Percentiles rank a stretch among this genome's conserved stretches.
Conservation (phyloP, 2,329 filamentous ascomycete species). For the Aspergillus udagawae region DNA sequence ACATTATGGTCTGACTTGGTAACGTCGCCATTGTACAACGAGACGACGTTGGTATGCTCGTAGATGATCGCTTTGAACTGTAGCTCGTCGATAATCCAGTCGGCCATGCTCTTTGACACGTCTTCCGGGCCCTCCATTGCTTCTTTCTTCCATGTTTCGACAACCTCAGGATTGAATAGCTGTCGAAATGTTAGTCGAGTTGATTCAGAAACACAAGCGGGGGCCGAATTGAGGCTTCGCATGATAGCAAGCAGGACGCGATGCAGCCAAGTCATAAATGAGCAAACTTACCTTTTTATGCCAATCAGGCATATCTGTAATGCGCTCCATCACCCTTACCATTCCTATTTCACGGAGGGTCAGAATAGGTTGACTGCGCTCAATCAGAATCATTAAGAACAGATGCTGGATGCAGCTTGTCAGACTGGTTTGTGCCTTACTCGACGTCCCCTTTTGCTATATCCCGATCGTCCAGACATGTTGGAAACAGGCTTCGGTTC, state of each 20-base stretch:
- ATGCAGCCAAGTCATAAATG: background rate
- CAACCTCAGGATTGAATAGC: constrained; percentile 30
- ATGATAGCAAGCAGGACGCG: background rate
- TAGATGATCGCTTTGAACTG: constrained; percentile 49
- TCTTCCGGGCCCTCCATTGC: constrained; percentile 18
- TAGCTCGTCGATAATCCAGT: constrained; percentile 46
- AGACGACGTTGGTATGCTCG: constrained; percentile 38
- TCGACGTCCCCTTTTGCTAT: constrained; percentile 26
- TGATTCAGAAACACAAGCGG: background rate
- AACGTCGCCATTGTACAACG: constrained; percentile 47
- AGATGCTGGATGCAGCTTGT: background rate
- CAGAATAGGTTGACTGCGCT: constrained; percentile 22
- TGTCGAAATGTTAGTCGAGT: constrained; percentile 4
- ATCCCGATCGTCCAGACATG: constrained; percentile 29
- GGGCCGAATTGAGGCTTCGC: background rate
- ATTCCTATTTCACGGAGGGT: constrained; percentile 38
- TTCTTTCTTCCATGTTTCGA: constrained; percentile 30
- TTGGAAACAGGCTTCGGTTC: constrained; percentile 28
- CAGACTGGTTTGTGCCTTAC: constrained; percentile 11
- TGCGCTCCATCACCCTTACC: constrained; percentile 35
- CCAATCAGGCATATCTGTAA: constrained; percentile 42
- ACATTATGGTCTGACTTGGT: constrained; percentile 53
- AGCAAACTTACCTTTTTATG: constrained; percentile 27
- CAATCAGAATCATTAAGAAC: background rate
- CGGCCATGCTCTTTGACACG: constrained; percentile 33